Percentiles rank a stretch among this genome's conserved stretches.
These are phyloP conservation scores for Sclerotinia glacialis DNA, from an alignment of 2,329 filamentous ascomycete species.

Conservation along the genomic window DNA sequence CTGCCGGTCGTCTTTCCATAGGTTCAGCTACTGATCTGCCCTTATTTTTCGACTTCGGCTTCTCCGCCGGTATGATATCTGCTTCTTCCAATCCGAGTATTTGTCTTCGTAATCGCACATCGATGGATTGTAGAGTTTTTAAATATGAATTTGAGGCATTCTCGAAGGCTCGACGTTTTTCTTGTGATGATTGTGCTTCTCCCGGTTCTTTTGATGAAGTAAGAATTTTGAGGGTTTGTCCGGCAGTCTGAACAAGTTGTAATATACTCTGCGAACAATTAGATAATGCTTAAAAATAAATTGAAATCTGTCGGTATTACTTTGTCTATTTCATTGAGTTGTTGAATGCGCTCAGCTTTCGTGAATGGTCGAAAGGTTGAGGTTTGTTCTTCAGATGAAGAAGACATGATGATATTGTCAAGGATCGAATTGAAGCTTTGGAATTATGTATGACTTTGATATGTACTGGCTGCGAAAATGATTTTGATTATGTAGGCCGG, in stretches of 20 bases:
- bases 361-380: conserved; percentile 52
- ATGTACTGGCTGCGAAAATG: neutral
- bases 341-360: conserved; percentile 73
- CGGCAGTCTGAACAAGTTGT: conserved; percentile 56
- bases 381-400: conserved; percentile 24
- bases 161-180: conserved; percentile 50
- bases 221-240: conserved; percentile 61
- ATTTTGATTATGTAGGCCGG: neutral
- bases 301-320: conserved; percentile 41
- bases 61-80: conserved; percentile 58
- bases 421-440: neutral
- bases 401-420: conserved; percentile 22
- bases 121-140: conserved; percentile 67
- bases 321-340: conserved; percentile 76
- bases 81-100: conserved; percentile 81
- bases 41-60: conserved; percentile 31
- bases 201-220: conserved; percentile 46
- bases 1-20: conserved; percentile 1
- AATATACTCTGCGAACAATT: conserved; percentile 37
- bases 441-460: neutral
- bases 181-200: conserved; percentile 17
- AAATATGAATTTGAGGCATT: conserved; percentile 66
- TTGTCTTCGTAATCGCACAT: conserved; percentile 71
- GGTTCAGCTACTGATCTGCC: conserved; percentile 8
- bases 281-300: neutral